Base-by-base conservation (phyloP, 352 stramenopile species). In the Globisporangium perplexum region DNA sequence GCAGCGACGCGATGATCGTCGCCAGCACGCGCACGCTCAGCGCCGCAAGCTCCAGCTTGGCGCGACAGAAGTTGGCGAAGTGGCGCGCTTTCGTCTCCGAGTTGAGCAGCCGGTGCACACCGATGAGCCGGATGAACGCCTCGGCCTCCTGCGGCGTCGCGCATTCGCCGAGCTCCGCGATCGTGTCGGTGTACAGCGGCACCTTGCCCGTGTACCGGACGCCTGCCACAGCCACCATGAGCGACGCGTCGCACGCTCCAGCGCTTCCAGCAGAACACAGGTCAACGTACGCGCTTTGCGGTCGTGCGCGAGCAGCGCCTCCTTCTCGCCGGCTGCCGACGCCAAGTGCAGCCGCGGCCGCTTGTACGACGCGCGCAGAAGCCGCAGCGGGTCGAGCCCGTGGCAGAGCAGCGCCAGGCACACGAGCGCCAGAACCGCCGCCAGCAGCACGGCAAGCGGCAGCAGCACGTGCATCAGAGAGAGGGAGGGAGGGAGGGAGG, bases 61-160 rank as follows among this genome's bases (percentile, higher is more conserved):
- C 50, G 30, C 53, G 59, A 38, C 68, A 85, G 36, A 83, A 80
- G 38, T 80, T 62, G 14, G 77, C 79, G 59, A 89, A 89, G 61
- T 91, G 81, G 54, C 86, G 72, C 14, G 81, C 77, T 51, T 91
- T 91, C 58, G 84, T 69, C 52, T 78, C 74, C 30, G 78, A 83
- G 47, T 86, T 88, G 26, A 92, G 53, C 50, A 89, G 63, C 0
- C 71, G 70, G 26, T 75, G 69, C 15, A 83, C 36, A 51, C 71
- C 50, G 31, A 88, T 75, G 23, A 76, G 66, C 20, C 72, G 54
- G 49, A 91, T 66, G 46, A 89, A 74, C n/a, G 74, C 76, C 44
- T 89, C 78, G 12, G 74, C 72, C 57, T 91, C 77, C 28, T 57
- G 50, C 3, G 59, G 50, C 12, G 70, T 71, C 42, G 62, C 39